Evolutionary conservation across 257 asterid genomes (phyloP).

Genomic region (Salvia rosmarinus): DNA sequence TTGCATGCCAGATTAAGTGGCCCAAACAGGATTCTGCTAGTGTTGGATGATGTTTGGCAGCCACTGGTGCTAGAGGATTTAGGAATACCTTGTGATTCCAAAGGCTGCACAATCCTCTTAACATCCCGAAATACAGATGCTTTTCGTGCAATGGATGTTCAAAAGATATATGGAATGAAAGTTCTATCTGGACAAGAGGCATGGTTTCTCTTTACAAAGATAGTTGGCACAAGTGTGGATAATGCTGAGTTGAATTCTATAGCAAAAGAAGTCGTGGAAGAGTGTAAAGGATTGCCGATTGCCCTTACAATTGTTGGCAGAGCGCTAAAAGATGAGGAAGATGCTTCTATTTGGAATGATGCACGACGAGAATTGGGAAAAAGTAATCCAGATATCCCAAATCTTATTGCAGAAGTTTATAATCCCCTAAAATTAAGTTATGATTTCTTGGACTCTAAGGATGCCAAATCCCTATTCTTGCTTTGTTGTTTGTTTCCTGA

Average conservation of each 20-base stretch:
- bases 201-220: not conserved
- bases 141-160: not conserved
- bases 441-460: not conserved
- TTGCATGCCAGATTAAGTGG: too few relatives aligned
- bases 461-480: not conserved
- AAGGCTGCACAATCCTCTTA: slow-evolving; percentile 35
- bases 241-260: too few relatives aligned
- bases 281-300: too few relatives aligned
- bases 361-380: not conserved
- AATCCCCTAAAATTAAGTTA: not conserved
- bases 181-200: not conserved
- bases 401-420: not conserved
- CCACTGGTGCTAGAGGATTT: not conserved
- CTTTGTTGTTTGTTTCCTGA: not conserved
- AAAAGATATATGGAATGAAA: not conserved
- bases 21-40: too few relatives aligned
- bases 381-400: not conserved
- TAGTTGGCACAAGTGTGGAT: too few relatives aligned
- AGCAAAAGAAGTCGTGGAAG: too few relatives aligned
- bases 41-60: too few relatives aligned
- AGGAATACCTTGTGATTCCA: not conserved
- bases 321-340: not conserved
- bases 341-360: not conserved
- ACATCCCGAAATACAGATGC: slow-evolving; percentile 17
- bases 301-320: too few relatives aligned